phyloP scores from a whole-genome alignment of 306 rosid genomes.

The Trifolium dubium region DNA sequence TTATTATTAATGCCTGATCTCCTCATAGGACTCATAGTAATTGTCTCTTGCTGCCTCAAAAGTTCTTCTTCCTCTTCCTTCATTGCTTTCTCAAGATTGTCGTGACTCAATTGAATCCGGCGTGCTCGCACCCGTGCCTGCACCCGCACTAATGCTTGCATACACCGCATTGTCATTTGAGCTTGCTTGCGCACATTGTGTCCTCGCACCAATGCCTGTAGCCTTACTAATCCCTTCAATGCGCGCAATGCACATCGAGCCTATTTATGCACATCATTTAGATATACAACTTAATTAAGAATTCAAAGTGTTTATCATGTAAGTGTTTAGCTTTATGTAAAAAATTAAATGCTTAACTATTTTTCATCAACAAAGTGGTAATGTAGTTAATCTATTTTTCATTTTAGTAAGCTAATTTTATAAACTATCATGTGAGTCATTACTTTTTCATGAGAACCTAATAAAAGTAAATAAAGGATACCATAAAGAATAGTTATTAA shows the following conservation, averaged over 20 bases:
- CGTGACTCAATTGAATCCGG: slow-evolving; percentile 59
- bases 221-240: slow-evolving; percentile 84
- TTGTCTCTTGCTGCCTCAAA: slow-evolving; percentile 33
- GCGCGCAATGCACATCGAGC: slow-evolving; percentile 92
- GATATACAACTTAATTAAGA: too few species aligned
- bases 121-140: slow-evolving; percentile 85
- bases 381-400: too few species aligned
- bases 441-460: neutral
- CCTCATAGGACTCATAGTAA: slow-evolving; percentile 53
- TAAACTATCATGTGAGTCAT: neutral
- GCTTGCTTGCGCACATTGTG: slow-evolving; percentile 94
- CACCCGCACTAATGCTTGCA: slow-evolving; percentile 93
- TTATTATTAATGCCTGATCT: slow-evolving; percentile 35
- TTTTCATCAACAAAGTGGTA: too few species aligned
- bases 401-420: too few species aligned
- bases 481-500: neutral
- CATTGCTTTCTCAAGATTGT: slow-evolving; percentile 52
- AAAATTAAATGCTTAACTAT: too few species aligned
- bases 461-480: too few species aligned
- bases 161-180: slow-evolving; percentile 95
- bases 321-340: too few species aligned
- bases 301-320: too few species aligned
- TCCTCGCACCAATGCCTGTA: slow-evolving; percentile 93
- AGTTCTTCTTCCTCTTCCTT: neutral
- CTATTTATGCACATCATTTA: slow-evolving; percentile 40